Conservation (phyloP, 306 rosid species). For the Cotoneaster glaucophyllus region DNA sequence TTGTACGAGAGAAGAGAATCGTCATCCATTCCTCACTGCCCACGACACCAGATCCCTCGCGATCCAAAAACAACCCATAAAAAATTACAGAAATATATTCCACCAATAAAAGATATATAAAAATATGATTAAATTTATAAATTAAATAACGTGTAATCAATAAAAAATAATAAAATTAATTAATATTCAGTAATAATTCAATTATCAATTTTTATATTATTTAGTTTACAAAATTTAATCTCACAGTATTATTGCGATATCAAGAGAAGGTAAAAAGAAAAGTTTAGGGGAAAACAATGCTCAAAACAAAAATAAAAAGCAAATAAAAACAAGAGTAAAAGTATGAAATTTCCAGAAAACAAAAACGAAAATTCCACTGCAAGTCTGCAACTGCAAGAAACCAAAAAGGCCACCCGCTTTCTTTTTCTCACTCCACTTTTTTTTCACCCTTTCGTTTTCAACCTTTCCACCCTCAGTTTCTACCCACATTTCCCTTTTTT, state of each 20-base stretch:
- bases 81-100: neutral
- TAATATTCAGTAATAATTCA: too few relatives aligned
- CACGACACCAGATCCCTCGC: slow-evolving; percentile 7
- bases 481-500: neutral
- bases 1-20: too few relatives aligned
- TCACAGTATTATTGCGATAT: too few relatives aligned
- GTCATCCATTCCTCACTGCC: neutral
- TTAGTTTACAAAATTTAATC: too few relatives aligned
- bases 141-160: too few relatives aligned
- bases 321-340: neutral
- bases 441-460: neutral
- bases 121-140: too few relatives aligned
- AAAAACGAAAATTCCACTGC: neutral
- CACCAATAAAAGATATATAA: too few relatives aligned
- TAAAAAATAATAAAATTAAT: too few relatives aligned
- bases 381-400: neutral
- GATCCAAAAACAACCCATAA: neutral
- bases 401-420: neutral
- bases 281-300: too few relatives aligned
- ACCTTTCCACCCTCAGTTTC: neutral
- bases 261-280: too few relatives aligned
- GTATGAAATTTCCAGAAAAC: neutral
- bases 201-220: too few relatives aligned
- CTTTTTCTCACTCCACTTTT: neutral
- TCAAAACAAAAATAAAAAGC: neutral